Evolutionary conservation across 306 rosid genomes (phyloP), one percentile per base, ranked within the genome.

Genomic region (Gleditsia sinensis): DNA sequence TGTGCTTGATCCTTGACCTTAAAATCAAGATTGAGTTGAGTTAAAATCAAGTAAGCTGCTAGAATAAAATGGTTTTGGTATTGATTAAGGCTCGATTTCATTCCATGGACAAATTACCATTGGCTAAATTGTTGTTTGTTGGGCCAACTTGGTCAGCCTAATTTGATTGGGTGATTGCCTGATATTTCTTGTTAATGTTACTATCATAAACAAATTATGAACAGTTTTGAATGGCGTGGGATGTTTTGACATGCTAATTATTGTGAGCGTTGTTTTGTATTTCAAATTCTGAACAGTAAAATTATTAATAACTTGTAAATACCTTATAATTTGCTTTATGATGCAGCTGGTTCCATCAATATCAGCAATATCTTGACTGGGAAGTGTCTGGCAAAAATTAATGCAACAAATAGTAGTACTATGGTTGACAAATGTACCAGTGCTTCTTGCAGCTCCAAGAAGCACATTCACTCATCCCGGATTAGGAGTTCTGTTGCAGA

Each of bases 291-390:
- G 9, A 51, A 53, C 25, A 33, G 25, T 51, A n/a, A 49, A 23
- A 24, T 45, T 60, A 19, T 62, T 25, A 55, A 30, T 34, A 54
- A 7, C 19, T 55, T 48, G 63, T 16, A n/a, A n/a, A 17, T 6
- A 4, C n/a, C n/a, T 33, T 51, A 32, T 50, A 12, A 61, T 37
- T 39, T 75, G 28, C 66, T 59, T 71, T 84, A 37, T 33, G 72
- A 45, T 36, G 46, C 91, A 88, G 96, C 91, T 54, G 98, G 98
- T 34, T 93, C 98, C 51, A 90, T 93, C 77, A 90, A 93, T 69
- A 84, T 93, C 88, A 93, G 98, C 86, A 89, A 93, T 49, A 93
- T 93, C 77, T 79, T 93, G 81, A 93, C 93, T 0, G 98, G 98
- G 53, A 93, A 93, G 60, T 84, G 96, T 75, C 87, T 93, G 49